Conservation (phyloP, 2,329 filamentous ascomycete species). For the Hypoxylon sp. region DNA sequence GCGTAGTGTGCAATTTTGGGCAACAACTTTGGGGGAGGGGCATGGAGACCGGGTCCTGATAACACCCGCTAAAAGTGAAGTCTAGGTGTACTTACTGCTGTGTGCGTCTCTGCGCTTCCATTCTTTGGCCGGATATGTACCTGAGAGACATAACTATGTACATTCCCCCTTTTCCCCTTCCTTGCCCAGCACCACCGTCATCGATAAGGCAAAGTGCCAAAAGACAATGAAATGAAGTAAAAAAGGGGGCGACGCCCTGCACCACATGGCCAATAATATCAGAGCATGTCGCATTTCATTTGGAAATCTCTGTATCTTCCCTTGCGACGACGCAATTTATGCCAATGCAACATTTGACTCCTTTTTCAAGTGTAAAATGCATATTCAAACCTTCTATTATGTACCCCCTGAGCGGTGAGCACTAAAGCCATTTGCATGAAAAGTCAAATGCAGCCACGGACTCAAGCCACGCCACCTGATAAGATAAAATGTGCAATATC, state of each 20-base stretch:
- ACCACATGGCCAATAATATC: constrained; percentile 12
- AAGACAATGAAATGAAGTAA: constrained; percentile 19
- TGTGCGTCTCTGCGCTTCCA: constrained; percentile 2
- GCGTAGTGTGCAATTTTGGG: constrained; percentile 35
- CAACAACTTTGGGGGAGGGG: constrained; percentile 35
- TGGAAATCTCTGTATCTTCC: constrained; percentile 18
- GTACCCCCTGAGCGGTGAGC: not conserved
- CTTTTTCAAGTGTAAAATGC: constrained; percentile 14
- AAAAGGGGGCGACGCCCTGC: constrained; percentile 17
- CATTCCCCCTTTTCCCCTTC: constrained; percentile 18
- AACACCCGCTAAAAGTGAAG: constrained; percentile 19
- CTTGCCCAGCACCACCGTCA: constrained; percentile 7
- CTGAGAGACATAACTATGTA: not conserved
- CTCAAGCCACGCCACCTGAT: constrained; percentile 1
- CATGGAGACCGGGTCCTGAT: constrained; percentile 21
- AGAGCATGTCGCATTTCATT: constrained; percentile 23
- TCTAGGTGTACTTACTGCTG: constrained; percentile 7
- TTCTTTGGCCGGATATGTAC: constrained; percentile 24
- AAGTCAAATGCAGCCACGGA: constrained; percentile 7
- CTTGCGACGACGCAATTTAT: constrained; percentile 31
- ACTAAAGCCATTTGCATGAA: not conserved
- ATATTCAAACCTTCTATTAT: not conserved
- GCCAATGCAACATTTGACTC: constrained; percentile 22
- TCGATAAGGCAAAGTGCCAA: constrained; percentile 21
- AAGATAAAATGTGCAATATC: constrained; percentile 6